These are phyloP conservation scores for Dothidotthia symphoricarpi DNA, from an alignment of 2,329 filamentous ascomycete genomes.

Conservation along the genomic window DNA sequence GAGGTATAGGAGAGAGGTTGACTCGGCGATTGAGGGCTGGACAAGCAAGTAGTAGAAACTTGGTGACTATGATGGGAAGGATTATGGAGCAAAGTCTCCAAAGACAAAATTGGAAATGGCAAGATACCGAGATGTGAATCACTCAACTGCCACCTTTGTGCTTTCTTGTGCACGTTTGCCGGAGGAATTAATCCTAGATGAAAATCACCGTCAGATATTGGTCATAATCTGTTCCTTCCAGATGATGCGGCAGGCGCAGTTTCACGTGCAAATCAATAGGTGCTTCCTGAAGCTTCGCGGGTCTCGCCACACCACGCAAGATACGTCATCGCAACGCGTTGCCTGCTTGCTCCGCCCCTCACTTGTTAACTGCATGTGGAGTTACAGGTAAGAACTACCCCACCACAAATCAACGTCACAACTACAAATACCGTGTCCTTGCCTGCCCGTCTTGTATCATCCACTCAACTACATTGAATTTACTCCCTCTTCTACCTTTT, in stretches of 20 bases:
- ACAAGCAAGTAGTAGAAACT: neutral
- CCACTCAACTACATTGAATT: conserved; percentile 3
- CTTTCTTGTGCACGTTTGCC: too few relatives aligned
- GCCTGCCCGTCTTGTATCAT: conserved; percentile 1
- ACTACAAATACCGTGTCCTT: conserved; percentile 11
- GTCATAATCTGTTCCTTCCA: too few relatives aligned
- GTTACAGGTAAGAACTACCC: conserved; percentile 1
- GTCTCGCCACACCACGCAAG: conserved; percentile 1
- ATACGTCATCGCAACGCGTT: conserved; percentile 1
- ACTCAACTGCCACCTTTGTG: too few relatives aligned
- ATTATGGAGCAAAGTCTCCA: too few relatives aligned
- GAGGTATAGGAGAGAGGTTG: conserved; percentile 74
- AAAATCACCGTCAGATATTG: too few relatives aligned
- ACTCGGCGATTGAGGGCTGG: conserved; percentile 52
- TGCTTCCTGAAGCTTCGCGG: conserved; percentile 24
- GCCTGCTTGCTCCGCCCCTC: conserved; percentile 18
- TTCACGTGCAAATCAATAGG: conserved; percentile 9
- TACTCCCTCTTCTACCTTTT: neutral
- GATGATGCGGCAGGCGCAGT: neutral
- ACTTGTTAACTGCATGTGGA: neutral
- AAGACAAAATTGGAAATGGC: too few relatives aligned
- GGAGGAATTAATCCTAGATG: too few relatives aligned
- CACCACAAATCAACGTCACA: conserved; percentile 10
- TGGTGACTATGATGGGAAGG: too few relatives aligned
- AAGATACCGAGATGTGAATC: too few relatives aligned